Evolutionary conservation across 495 filamentous ascomycete genomes (phyloP).

Genomic region (Tuber brumale): DNA sequence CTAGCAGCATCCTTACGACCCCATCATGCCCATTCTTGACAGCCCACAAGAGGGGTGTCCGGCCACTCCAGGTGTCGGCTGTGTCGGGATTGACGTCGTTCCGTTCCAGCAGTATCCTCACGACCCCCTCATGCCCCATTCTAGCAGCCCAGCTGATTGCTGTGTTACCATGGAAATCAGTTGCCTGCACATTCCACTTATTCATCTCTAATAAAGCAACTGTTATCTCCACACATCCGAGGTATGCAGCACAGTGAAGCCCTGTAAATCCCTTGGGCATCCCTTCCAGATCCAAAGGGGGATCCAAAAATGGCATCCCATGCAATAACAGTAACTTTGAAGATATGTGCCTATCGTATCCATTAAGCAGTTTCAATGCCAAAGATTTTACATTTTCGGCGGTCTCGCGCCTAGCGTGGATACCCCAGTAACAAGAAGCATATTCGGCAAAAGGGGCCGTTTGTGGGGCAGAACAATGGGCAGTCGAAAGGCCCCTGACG

Average conservation of each 20-base stretch:
- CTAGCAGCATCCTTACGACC: not conserved
- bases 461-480: not conserved
- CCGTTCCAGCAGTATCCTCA: not conserved
- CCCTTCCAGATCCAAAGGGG: not conserved
- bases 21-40: not conserved
- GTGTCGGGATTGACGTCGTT: not conserved
- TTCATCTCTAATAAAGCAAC: not conserved
- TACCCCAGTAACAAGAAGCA: not conserved
- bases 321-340: not conserved
- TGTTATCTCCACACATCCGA: not conserved
- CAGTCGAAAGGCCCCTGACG: not conserved
- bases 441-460: not conserved
- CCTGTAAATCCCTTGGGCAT: not conserved
- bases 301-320: no score
- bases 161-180: not conserved
- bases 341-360: not conserved
- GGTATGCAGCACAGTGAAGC: not conserved
- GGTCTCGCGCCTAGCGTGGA: not conserved
- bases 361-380: not conserved
- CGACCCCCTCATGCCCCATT: not conserved
- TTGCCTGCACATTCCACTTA: not conserved
- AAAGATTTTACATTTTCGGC: not conserved
- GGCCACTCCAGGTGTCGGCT: not conserved
- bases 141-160: not conserved
- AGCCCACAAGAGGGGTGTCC: not conserved